Percentiles rank a stretch among this genome's conserved stretches.
Evolutionary conservation across 169 alveolate species (phyloP).

Genomic region (Plasmodium gallinaceum): DNA sequence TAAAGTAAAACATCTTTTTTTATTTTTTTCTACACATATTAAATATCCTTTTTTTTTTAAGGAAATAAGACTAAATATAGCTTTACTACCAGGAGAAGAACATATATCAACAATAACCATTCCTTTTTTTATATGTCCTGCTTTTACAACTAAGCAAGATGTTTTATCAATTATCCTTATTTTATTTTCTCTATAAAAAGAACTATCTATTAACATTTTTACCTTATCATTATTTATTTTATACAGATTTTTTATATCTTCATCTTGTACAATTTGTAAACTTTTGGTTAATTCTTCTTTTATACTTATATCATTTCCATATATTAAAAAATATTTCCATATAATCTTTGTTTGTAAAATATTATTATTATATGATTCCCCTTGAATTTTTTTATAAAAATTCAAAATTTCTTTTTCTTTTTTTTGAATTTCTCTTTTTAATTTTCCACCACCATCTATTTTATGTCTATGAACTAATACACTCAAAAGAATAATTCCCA

Average conservation of each 20-base stretch:
- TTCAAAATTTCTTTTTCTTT: slow-evolving; percentile 33
- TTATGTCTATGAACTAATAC: slow-evolving; percentile 54
- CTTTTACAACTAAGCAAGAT: slow-evolving; percentile 65
- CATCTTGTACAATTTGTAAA: slow-evolving; percentile 46
- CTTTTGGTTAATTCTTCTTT: slow-evolving; percentile 2
- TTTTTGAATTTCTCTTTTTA: slow-evolving; percentile 53
- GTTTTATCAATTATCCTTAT: slow-evolving; percentile 73
- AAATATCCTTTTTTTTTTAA: slow-evolving; percentile 61
- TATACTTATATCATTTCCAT: background rate
- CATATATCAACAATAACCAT: slow-evolving; percentile 66
- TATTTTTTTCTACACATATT: slow-evolving; percentile 68
- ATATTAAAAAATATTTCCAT: slow-evolving; percentile 62
- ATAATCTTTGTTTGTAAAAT: background rate
- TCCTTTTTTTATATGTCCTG: slow-evolving; percentile 62
- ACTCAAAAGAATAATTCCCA: slow-evolving; percentile 42
- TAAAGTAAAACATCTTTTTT: slow-evolving; percentile 58
- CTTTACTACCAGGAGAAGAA: slow-evolving; percentile 77
- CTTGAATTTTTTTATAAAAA: slow-evolving; percentile 11
- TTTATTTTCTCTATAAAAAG: slow-evolving; percentile 27
- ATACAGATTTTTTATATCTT: slow-evolving; percentile 47
- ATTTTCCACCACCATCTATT: slow-evolving; percentile 75
- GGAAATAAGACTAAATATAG: slow-evolving; percentile 17
- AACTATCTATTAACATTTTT: slow-evolving; percentile 10
- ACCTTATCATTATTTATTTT: slow-evolving; percentile 27
- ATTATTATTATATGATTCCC: background rate